These are phyloP conservation scores for Lathyrus sativus DNA, from an alignment of 306 rosid genomes.

Conservation along the genomic window DNA sequence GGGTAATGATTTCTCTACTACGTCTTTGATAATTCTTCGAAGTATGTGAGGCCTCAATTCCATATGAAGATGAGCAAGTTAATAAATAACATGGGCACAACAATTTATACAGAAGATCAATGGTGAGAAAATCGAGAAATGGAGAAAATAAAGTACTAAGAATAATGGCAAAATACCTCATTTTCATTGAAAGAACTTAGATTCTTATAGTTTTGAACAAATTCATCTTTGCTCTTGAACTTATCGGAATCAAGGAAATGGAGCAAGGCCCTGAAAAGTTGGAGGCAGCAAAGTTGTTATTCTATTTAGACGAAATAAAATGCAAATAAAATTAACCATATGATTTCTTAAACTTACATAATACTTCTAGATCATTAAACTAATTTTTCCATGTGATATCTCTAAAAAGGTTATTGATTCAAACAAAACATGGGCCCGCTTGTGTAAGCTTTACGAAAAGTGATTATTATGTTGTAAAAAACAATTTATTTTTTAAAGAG, in stretches of 20 bases:
- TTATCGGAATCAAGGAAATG: constrained; percentile 87
- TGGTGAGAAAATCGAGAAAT: not conserved
- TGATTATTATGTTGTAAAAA: too few relatives aligned
- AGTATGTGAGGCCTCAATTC: constrained; percentile 98
- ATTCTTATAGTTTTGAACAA: constrained; percentile 88
- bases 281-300: constrained; percentile 1
- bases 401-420: not conserved
- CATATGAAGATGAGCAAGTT: constrained; percentile 98
- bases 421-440: not conserved
- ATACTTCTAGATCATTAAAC: constrained; percentile 1
- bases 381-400: not conserved
- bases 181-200: constrained; percentile 94
- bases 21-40: constrained; percentile 95
- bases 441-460: too few relatives aligned
- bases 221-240: constrained; percentile 87
- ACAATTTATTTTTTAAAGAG: too few relatives aligned
- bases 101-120: constrained; percentile 2
- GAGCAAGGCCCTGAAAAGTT: constrained; percentile 75
- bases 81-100: constrained; percentile 31
- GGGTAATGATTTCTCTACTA: constrained; percentile 99
- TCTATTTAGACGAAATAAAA: not conserved
- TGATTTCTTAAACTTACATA: not conserved
- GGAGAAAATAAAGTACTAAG: not conserved
- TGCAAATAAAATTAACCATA: not conserved
- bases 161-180: constrained; percentile 56